Conservation (phyloP, 2,329 filamentous ascomycete genomes). For the Saccharata proteae region DNA sequence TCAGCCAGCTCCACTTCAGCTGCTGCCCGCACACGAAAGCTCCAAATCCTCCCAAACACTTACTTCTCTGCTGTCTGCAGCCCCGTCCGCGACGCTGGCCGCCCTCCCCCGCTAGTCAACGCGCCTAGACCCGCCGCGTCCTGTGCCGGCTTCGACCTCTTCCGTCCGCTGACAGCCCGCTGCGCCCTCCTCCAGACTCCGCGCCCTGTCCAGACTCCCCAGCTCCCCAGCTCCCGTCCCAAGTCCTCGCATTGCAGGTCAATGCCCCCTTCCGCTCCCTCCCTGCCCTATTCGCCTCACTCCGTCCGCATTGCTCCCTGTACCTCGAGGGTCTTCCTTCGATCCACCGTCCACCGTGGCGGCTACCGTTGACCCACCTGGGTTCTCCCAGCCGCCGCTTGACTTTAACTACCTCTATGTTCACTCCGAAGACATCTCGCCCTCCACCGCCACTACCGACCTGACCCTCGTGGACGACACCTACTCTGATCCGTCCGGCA, state of each 20-base stretch:
- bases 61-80: no score
- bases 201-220: no score
- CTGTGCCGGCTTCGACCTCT: no score
- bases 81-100: no score
- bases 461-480: slow-evolving; percentile 10
- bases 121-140: no score
- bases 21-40: no score
- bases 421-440: slow-evolving; percentile 9
- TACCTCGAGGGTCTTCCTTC: background rate
- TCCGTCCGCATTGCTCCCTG: background rate
- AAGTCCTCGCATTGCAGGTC: slow-evolving; percentile 3
- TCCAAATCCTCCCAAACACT: no score
- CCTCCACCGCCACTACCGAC: slow-evolving; percentile 11
- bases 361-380: slow-evolving; percentile 14
- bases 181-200: no score
- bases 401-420: slow-evolving; percentile 15
- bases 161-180: no score
- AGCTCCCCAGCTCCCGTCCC: no score
- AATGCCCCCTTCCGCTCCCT: slow-evolving; percentile 1
- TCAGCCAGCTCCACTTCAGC: no score
- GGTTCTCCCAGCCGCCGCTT: slow-evolving; percentile 12
- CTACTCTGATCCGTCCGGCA: slow-evolving; percentile 5
- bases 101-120: no score
- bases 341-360: slow-evolving; percentile 17
- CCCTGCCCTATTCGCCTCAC: background rate